A percentile compares a stretch with the other conserved stretches of the same genome.
phyloP scores from a whole-genome alignment of 2,329 filamentous ascomycete genomes.

The Cryphonectria nitschkei region DNA sequence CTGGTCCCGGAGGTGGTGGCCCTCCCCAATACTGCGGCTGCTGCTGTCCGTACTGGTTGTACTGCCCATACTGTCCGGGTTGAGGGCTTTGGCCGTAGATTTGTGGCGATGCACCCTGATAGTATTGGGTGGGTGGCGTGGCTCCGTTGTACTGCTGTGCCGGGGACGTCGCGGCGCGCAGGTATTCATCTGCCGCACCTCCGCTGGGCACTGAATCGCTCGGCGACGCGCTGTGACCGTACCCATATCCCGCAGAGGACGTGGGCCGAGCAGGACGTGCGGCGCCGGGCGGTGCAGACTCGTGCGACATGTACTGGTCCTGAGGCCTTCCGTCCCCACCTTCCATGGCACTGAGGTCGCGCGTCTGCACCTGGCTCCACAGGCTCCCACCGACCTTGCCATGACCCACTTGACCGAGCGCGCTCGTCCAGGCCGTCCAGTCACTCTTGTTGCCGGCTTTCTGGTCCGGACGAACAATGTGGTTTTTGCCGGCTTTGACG shows the following conservation, averaged over 20 bases:
- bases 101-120: slow-evolving; percentile 34
- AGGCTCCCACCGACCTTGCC: slow-evolving; percentile 63
- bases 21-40: slow-evolving; percentile 32
- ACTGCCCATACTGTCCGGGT: slow-evolving; percentile 29
- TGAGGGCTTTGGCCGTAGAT: slow-evolving; percentile 12
- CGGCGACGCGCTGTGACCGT: slow-evolving; percentile 11
- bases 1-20: slow-evolving; percentile 23
- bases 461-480: slow-evolving; percentile 52
- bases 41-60: slow-evolving; percentile 34
- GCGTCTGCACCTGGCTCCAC: slow-evolving; percentile 63
- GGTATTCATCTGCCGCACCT: slow-evolving; percentile 27
- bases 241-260: slow-evolving; percentile 16
- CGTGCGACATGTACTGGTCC: slow-evolving; percentile 31
- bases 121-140: slow-evolving; percentile 39
- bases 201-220: slow-evolving; percentile 13
- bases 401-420: slow-evolving; percentile 45
- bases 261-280: slow-evolving; percentile 33
- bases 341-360: slow-evolving; percentile 60
- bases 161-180: slow-evolving; percentile 28
- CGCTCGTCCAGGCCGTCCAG: slow-evolving; percentile 45
- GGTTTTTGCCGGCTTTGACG: slow-evolving; percentile 82
- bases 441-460: slow-evolving; percentile 37
- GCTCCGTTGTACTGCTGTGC: slow-evolving; percentile 31
- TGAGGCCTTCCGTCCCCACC: slow-evolving; percentile 46
- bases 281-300: slow-evolving; percentile 29